Conservation (phyloP, 139 green algal species). For the Chlamydomonas eustigma region DNA sequence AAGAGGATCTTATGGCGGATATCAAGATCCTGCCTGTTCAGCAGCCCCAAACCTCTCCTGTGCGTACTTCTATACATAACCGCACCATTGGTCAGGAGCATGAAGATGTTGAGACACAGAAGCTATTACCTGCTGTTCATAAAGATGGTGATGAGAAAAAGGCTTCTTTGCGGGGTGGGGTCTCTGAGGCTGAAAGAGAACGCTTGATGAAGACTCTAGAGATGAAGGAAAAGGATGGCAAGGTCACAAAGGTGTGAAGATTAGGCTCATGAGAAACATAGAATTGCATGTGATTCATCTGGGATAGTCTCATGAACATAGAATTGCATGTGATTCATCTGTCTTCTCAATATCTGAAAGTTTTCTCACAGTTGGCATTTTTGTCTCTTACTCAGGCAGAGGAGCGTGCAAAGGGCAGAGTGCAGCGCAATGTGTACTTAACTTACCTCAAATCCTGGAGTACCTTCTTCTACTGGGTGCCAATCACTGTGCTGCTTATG, state of each 20-base stretch:
- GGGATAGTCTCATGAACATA: too few species aligned
- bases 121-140: neutral
- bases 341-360: too few species aligned
- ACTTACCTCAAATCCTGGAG: conserved; percentile 71
- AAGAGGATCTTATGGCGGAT: neutral
- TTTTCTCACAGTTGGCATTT: too few species aligned
- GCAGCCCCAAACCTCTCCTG: too few species aligned
- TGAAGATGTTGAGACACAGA: neutral
- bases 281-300: neutral
- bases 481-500: conserved; percentile 36
- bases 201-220: conserved; percentile 22
- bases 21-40: too few species aligned
- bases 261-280: neutral
- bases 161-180: neutral
- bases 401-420: conserved; percentile 64
- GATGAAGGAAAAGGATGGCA: conserved; percentile 34
- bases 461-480: conserved; percentile 54
- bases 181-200: neutral
- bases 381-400: conserved; percentile 35
- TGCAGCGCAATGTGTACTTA: conserved; percentile 65
- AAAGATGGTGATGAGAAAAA: neutral
- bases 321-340: too few species aligned
- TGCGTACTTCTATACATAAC: too few species aligned
- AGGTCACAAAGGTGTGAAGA: conserved; percentile 30
- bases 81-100: too few species aligned